Conservation (phyloP, 2,329 filamentous ascomycete genomes). For the Aschersonia sp. region DNA sequence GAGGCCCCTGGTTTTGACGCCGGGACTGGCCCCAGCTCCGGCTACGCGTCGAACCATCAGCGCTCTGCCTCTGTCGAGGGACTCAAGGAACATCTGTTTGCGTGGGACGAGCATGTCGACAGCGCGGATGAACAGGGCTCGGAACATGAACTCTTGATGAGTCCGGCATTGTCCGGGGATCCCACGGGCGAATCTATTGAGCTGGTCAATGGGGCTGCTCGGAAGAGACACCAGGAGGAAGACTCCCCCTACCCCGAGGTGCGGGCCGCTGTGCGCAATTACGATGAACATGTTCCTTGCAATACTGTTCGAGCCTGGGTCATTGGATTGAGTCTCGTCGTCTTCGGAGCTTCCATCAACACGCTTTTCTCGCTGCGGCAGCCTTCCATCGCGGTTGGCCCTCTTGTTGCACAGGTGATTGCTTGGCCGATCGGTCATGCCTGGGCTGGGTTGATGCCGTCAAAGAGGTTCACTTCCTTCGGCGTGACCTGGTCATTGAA, state of each 20-base stretch:
- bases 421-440: conserved; percentile 48
- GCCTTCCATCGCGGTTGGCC: conserved; percentile 45
- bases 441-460: conserved; percentile 43
- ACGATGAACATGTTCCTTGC: conserved; percentile 50
- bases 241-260: conserved; percentile 55
- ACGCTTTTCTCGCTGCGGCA: conserved; percentile 49
- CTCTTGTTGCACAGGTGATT: conserved; percentile 48
- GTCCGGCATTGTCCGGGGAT: conserved; percentile 33
- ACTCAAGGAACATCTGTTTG: conserved; percentile 19
- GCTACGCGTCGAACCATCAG: conserved; percentile 13
- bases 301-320: conserved; percentile 53
- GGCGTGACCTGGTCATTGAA: conserved; percentile 45
- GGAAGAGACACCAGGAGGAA: conserved; percentile 29
- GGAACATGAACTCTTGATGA: conserved; percentile 42
- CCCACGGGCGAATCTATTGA: conserved; percentile 17
- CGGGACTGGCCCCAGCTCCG: conserved; percentile 8
- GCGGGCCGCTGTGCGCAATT: conserved; percentile 47
- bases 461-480: conserved; percentile 32
- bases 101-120: conserved; percentile 27
- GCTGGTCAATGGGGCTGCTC: conserved; percentile 7
- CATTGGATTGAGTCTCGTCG: conserved; percentile 42
- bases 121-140: conserved; percentile 30
- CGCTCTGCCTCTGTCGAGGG: conserved; percentile 10
- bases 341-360: conserved; percentile 45
- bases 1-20: conserved; percentile 11